Base-by-base conservation (phyloP, 1,139 yeast genomes). In the Yamadazyma mexicana region DNA sequence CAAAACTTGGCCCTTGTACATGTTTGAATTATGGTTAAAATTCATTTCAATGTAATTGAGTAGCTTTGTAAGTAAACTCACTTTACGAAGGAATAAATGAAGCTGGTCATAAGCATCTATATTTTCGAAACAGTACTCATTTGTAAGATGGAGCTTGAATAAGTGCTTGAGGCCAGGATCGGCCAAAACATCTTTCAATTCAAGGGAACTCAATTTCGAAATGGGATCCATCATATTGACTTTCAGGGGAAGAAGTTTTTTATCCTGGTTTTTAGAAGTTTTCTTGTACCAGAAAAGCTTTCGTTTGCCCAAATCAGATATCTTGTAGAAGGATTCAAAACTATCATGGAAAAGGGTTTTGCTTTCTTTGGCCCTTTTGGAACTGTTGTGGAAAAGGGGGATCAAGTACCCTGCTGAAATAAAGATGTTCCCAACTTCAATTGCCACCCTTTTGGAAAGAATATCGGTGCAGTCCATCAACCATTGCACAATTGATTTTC, bases 401-500 rank as follows among this genome's bases (percentile, higher is more conserved):
- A 24, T 9, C 17, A 50, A 33, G 2, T 86, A 63, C 0, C 74
- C 75, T 25, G 69, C 58, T 26, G 62, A 66, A 16, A 83, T 46
- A 47, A 91, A 75, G 27, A 78, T 59, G n/a, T 73, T 67, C 0
- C 84, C 82, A 11, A 91, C 61, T 11, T 74, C 74, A 0, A 66
- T 54, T 0, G 92, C 96, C 46, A 87, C 95, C 3, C 66, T 62
- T 0, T 66, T 58, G 39, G 73, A 69, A 46, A 82, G 61, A 1
- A 83, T 67, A 53, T 87, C 94, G 0, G 96, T 84, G 55, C 97
- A 91, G 48, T 91, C 98, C 76, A 83, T 73, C 14, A 91, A 53
- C 96, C 97, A 92, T 54, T 88, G 96, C 59, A 81, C 73, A 1
- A 85, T 68, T 0, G 95, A 84, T 50, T 86, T 85, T 0, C 97